A percentile compares a stretch with the other conserved stretches of the same genome.
phyloP scores from a whole-genome alignment of 345 rosid species.

The Populus nigra region DNA sequence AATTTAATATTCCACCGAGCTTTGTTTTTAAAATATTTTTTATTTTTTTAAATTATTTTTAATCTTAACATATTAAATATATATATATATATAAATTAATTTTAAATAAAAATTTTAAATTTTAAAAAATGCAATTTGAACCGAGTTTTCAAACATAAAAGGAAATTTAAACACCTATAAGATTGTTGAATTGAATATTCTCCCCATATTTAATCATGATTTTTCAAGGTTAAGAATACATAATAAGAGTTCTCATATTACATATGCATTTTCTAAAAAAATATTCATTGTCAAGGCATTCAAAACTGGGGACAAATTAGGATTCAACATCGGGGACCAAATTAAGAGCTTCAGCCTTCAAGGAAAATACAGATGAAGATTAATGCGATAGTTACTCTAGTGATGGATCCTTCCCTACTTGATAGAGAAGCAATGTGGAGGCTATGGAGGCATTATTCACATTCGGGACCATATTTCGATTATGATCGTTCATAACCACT shows the following conservation, averaged over 20 bases:
- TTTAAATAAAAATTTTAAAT: too few species aligned
- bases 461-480: neutral
- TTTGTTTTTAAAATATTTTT: too few species aligned
- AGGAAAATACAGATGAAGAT: neutral
- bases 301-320: slow-evolving; percentile 15
- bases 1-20: too few species aligned
- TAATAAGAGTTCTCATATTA: neutral
- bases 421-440: neutral
- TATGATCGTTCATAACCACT: neutral
- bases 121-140: too few species aligned
- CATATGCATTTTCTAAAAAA: neutral
- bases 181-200: too few species aligned
- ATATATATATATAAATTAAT: too few species aligned
- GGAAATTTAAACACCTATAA: too few species aligned
- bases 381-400: neutral
- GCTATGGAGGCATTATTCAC: neutral
- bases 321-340: slow-evolving; percentile 23
- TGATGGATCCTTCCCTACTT: neutral
- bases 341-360: neutral
- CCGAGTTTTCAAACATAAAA: too few species aligned
- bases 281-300: neutral
- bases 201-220: too few species aligned
- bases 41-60: too few species aligned
- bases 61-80: too few species aligned
- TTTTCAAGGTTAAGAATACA: too few species aligned